Evolutionary conservation across 148 eudicot species (phyloP).

Genomic region (Suaeda aralocaspica): DNA sequence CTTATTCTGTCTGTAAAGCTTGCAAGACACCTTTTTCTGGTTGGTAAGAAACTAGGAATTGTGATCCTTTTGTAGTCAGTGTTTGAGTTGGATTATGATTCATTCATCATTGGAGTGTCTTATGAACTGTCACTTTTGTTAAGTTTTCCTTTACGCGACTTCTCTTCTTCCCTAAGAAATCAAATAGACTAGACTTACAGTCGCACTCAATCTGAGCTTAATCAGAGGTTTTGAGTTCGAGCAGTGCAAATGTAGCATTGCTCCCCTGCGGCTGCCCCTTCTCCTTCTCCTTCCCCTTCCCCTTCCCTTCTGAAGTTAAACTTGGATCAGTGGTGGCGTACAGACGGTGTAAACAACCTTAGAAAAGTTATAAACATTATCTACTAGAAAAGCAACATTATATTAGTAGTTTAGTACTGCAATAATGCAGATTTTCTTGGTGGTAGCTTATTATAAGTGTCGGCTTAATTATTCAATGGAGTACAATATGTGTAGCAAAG

Average conservation of each 20-base stretch:
- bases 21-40: neutral
- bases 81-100: neutral
- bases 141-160: too few species aligned
- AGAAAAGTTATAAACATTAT: neutral
- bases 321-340: too few species aligned
- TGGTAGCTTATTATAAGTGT: constrained; percentile 6
- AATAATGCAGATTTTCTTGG: neutral
- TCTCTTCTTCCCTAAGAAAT: neutral
- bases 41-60: neutral
- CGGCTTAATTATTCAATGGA: constrained; percentile 20
- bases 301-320: too few species aligned
- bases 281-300: too few species aligned
- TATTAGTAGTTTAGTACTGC: neutral
- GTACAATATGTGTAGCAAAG: neutral
- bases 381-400: neutral
- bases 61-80: neutral
- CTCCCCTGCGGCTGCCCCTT: too few species aligned
- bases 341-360: neutral
- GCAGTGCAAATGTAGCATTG: neutral
- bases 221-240: neutral
- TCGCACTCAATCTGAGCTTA: neutral
- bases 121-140: neutral
- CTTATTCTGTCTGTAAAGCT: constrained; percentile 1
- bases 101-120: neutral
- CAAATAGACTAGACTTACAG: neutral